These are phyloP conservation scores for Microbotryomycetes sp. DNA, from an alignment of 1,284 basidiomycete species.

Conservation along the genomic window DNA sequence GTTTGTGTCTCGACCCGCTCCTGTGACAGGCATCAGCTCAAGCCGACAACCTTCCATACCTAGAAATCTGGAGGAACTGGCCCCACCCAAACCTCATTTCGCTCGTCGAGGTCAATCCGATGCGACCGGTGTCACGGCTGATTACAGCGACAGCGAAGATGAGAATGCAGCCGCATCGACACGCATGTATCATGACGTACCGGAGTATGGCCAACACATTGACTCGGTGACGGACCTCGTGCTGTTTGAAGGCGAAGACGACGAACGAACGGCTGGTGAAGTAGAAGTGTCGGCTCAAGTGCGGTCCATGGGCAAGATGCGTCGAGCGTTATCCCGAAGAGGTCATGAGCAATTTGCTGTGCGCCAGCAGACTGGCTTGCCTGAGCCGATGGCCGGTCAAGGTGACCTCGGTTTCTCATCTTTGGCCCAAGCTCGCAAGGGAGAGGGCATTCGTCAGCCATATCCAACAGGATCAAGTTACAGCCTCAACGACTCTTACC, in stretches of 20 bases:
- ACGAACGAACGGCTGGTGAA: conserved; percentile 59
- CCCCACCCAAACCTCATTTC: conserved; percentile 28
- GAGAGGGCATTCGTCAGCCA: not conserved
- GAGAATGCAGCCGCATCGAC: conserved; percentile 4
- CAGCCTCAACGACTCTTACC: not conserved
- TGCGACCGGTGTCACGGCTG: conserved; percentile 3
- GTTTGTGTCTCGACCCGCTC: conserved; percentile 60
- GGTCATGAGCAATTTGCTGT: conserved; percentile 9
- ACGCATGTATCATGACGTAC: conserved; percentile 9
- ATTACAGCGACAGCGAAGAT: conserved; percentile 14
- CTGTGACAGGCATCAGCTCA: no score
- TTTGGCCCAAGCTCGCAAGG: not conserved
- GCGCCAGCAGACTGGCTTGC: conserved; percentile 7
- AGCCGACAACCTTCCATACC: no score
- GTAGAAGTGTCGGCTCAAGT: conserved; percentile 56
- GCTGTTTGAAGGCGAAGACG: conserved; percentile 68
- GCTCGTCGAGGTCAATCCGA: conserved; percentile 2
- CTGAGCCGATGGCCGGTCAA: conserved; percentile 7
- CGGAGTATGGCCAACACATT: conserved; percentile 11
- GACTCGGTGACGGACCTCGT: conserved; percentile 46
- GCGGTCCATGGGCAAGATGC: conserved; percentile 61
- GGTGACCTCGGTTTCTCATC: not conserved
- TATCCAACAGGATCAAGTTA: not conserved
- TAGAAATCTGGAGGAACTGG: no score
- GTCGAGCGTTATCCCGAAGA: conserved; percentile 53